Evolutionary conservation across 2,329 filamentous ascomycete genomes (phyloP), one percentile per base, ranked within the genome.

Genomic region (Ceratocystis destructans): DNA sequence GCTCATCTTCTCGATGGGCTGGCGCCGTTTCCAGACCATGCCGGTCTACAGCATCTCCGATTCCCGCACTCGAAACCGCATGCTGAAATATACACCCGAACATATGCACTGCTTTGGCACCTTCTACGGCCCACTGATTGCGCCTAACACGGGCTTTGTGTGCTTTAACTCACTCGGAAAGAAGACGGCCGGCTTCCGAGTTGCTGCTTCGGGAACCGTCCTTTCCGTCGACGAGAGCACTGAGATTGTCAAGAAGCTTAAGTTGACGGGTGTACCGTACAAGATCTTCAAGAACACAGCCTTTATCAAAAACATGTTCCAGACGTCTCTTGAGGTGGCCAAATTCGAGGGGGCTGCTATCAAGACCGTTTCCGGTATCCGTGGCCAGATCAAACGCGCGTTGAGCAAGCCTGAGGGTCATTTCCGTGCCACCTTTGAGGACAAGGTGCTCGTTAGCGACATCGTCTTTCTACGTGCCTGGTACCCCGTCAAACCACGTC

Each of bases 241-340:
- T 2, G 94, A 99, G 75, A 97, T 99, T 70, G 94, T 99, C 76
- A 99, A 99, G 83, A 99, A 99, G 81, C 86, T 99, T 73, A 99
- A 99, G 77, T 83, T 99, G 62, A 96, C 91, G 0, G 94, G 94
- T 68, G 82, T 85, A 61, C 92, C 94, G 1, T 95, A 94, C 82
- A 97, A 97, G 79, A 95, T 97, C 76, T 97, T 95, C 84, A 96
- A 96, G 77, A 99, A 99, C 79, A 99, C 94, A 0, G 92, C 94
- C 48, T 99, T 99, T 75, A 91, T 99, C 78, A 95, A 94, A 76
- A 90, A 96, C 77, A 99, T 99, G 94, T 99, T 99, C 81, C 91
- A 85, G 73, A 87, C 88, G 0, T 82, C 90, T 0, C 85, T 99
- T 53, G 94, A 99, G 75, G 94, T 99, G 70, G 93, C 94, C 72